Evolutionary conservation across 169 alveolate species (phyloP).

Genomic region (Plasmodium relictum): DNA sequence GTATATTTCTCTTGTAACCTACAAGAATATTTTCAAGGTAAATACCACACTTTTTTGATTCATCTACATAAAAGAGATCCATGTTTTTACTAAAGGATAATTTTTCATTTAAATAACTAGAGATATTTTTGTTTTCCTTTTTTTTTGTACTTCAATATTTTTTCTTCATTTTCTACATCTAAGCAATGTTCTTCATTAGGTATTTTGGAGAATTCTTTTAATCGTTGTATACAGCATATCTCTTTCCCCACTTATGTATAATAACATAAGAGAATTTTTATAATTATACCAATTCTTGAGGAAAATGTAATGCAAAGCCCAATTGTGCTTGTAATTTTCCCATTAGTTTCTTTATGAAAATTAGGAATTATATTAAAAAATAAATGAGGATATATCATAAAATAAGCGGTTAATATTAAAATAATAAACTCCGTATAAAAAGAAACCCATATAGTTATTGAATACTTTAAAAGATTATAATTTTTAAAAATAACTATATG

Average conservation of each 20-base stretch:
- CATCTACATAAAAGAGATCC: neutral
- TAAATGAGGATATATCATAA: slow-evolving; percentile 41
- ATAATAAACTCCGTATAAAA: slow-evolving; percentile 27
- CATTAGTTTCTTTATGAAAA: slow-evolving; percentile 6
- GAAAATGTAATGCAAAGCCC: slow-evolving; percentile 56
- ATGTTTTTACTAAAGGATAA: neutral
- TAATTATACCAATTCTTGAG: slow-evolving; percentile 31
- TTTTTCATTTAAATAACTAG: slow-evolving; percentile 3
- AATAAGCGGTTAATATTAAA: slow-evolving; percentile 51
- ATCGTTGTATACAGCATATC: slow-evolving; percentile 76
- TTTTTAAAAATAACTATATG: slow-evolving; percentile 18
- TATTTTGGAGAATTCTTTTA: slow-evolving; percentile 47
- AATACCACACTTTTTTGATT: slow-evolving; percentile 57
- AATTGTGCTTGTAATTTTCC: slow-evolving; percentile 21
- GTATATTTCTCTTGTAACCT: slow-evolving; percentile 44
- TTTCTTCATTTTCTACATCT: slow-evolving; percentile 16
- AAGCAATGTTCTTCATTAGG: slow-evolving; percentile 4
- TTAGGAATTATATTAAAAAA: slow-evolving; percentile 9
- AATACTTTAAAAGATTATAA: slow-evolving; percentile 9
- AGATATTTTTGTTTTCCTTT: neutral
- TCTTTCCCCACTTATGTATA: slow-evolving; percentile 72
- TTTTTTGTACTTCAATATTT: neutral
- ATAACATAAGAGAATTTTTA: slow-evolving; percentile 43
- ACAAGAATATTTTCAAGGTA: slow-evolving; percentile 47
- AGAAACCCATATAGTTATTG: slow-evolving; percentile 70